A percentile compares a stretch with the other conserved stretches of the same genome.
Evolutionary conservation across 768 basidiomycete species (phyloP).

Genomic region (Lactarius trivialis): DNA sequence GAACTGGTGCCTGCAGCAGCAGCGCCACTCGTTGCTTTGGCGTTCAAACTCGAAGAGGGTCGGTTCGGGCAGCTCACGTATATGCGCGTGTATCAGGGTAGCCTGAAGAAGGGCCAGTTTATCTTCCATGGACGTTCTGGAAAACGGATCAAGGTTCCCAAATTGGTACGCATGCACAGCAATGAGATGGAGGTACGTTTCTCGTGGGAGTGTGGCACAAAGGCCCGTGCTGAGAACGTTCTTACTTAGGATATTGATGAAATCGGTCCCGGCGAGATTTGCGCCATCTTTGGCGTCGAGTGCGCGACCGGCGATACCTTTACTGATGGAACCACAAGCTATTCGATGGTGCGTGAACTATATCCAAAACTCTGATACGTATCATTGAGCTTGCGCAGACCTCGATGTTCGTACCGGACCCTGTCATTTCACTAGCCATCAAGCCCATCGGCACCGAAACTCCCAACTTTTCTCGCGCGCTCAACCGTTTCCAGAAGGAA

Average conservation of each 20-base stretch:
- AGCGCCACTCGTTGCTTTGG: conserved; percentile 86
- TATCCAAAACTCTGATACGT: not conserved
- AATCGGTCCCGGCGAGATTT: conserved; percentile 97
- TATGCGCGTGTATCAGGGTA: conserved; percentile 97
- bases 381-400: conserved; percentile 45
- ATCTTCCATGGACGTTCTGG: conserved; percentile 93
- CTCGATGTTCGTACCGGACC: conserved; percentile 97
- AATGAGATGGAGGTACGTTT: conserved; percentile 94
- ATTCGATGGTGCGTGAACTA: conserved; percentile 74
- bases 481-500: conserved; percentile 97
- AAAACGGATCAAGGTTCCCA: conserved; percentile 95
- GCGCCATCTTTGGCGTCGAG: conserved; percentile 98
- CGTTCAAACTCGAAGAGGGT: conserved; percentile 98
- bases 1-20: conserved; percentile 75
- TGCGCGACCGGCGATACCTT: conserved; percentile 98
- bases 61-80: conserved; percentile 96
- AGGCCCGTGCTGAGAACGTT: not conserved
- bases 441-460: conserved; percentile 89
- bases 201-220: not conserved
- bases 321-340: conserved; percentile 83
- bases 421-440: conserved; percentile 93
- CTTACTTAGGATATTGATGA: conserved; percentile 80
- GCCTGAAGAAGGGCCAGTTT: conserved; percentile 72
- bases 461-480: conserved; percentile 92
- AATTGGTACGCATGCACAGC: conserved; percentile 95